Conservation (phyloP, 2,329 filamentous ascomycete genomes). For the Phyllosticta citriasiana region DNA sequence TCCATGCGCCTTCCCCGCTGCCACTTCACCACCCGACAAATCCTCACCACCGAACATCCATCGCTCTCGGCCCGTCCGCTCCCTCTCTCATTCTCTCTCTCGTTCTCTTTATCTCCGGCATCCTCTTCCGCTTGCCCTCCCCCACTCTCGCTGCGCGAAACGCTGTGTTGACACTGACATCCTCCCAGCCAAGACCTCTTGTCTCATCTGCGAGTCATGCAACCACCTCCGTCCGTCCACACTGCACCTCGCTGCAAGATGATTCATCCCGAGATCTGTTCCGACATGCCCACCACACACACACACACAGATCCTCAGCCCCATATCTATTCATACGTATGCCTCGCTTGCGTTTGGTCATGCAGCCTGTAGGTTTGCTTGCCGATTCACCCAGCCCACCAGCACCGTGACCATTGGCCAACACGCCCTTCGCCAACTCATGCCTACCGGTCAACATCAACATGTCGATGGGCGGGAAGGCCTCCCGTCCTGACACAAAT, state of each 20-base stretch:
- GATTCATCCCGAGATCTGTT: conserved; percentile 1
- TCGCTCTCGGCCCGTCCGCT: not conserved
- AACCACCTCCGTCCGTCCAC: not conserved
- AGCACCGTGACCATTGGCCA: not conserved
- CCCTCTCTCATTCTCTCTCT: no score
- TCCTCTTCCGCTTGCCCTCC: not conserved
- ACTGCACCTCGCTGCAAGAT: not conserved
- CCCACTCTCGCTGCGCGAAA: not conserved
- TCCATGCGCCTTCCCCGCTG: not conserved
- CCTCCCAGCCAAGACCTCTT: not conserved
- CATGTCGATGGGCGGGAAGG: not conserved
- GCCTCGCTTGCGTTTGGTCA: not conserved
- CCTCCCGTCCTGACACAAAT: not conserved
- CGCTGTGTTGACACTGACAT: no score
- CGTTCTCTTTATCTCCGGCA: not conserved
- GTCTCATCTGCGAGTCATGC: conserved; percentile 3
- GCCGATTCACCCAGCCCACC: not conserved
- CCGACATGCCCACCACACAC: not conserved
- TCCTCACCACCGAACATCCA: not conserved
- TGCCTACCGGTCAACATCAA: not conserved
- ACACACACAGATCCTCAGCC: not conserved
- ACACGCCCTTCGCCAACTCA: not conserved
- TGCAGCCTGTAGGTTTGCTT: not conserved
- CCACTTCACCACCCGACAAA: not conserved
- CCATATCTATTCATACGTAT: not conserved